Percentiles rank a stretch among this genome's conserved stretches.
Evolutionary conservation across 2,329 filamentous ascomycete genomes (phyloP).

Genomic region (Colletotrichum phormii): DNA sequence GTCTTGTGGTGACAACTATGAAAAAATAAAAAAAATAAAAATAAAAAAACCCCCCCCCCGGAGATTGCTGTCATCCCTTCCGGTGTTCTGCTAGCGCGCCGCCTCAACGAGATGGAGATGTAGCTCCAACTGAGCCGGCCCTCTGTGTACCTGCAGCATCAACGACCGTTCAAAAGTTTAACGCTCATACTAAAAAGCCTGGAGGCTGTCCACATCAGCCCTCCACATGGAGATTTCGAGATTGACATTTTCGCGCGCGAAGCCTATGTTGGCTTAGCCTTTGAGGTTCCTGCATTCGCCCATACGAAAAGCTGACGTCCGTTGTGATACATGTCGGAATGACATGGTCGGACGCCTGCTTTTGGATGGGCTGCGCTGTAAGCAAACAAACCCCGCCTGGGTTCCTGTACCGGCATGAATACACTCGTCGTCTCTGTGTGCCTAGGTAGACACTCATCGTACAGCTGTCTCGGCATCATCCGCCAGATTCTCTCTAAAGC

Average conservation of each 20-base stretch:
- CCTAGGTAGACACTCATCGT: not conserved
- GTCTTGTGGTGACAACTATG: not conserved
- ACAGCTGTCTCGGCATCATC: slow-evolving; percentile 8
- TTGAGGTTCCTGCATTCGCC: slow-evolving; percentile 2
- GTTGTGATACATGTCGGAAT: slow-evolving; percentile 23
- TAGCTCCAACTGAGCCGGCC: not conserved
- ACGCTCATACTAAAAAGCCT: not conserved
- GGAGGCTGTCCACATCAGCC: not conserved
- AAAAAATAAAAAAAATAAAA: too few relatives aligned
- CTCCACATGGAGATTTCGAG: not conserved
- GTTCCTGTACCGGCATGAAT: not conserved
- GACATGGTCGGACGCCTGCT: slow-evolving; percentile 11
- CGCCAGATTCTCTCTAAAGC: not conserved
- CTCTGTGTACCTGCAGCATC: not conserved
- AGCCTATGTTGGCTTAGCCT: not conserved
- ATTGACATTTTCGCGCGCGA: not conserved
- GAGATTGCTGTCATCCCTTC: not conserved
- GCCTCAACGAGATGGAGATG: not conserved
- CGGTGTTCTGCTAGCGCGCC: not conserved
- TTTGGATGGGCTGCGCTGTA: not conserved
- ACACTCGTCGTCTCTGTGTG: not conserved
- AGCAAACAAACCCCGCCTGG: not conserved
- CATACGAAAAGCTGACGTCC: slow-evolving; percentile 9
- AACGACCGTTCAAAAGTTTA: not conserved
- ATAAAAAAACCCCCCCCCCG: too few relatives aligned